Evolutionary conservation across 1,139 yeast species (phyloP).

Genomic region (Hansenula lynferdii): DNA sequence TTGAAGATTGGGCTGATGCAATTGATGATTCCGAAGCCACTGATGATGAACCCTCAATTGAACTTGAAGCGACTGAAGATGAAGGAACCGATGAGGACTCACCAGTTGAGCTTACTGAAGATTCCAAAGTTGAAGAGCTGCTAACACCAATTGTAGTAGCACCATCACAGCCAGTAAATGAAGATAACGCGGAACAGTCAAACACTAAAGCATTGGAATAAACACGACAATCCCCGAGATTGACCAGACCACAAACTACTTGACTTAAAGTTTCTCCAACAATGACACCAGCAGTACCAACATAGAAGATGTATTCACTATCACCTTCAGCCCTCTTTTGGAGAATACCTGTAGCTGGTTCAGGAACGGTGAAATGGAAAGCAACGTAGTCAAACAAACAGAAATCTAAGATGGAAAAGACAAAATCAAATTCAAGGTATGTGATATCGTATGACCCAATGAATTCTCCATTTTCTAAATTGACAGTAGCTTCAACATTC

Average conservation of each 20-base stretch:
- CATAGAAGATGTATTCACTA: conserved; percentile 10
- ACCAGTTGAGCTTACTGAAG: background rate
- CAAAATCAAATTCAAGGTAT: background rate
- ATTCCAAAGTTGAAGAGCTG: no score
- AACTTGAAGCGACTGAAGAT: background rate
- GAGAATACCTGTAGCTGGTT: background rate
- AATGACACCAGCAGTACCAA: conserved; percentile 7
- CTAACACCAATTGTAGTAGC: background rate
- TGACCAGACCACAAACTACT: background rate
- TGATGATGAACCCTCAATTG: background rate
- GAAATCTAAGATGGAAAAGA: conserved; percentile 3
- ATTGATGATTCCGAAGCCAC: background rate
- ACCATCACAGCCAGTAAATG: background rate
- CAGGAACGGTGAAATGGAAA: conserved; percentile 5
- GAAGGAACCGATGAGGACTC: no score
- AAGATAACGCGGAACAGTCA: background rate
- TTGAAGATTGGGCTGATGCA: background rate
- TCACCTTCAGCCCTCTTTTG: no score
- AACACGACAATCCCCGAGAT: conserved; percentile 4
- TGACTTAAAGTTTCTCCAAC: background rate
- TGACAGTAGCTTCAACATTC: conserved; percentile 8
- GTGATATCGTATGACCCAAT: conserved; percentile 5
- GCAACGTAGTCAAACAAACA: conserved; percentile 13
- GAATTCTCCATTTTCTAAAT: conserved; percentile 12
- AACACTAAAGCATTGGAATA: background rate